Base-by-base conservation (phyloP, 208 protist genomes). In the Crithidia acanthocephali region DNA sequence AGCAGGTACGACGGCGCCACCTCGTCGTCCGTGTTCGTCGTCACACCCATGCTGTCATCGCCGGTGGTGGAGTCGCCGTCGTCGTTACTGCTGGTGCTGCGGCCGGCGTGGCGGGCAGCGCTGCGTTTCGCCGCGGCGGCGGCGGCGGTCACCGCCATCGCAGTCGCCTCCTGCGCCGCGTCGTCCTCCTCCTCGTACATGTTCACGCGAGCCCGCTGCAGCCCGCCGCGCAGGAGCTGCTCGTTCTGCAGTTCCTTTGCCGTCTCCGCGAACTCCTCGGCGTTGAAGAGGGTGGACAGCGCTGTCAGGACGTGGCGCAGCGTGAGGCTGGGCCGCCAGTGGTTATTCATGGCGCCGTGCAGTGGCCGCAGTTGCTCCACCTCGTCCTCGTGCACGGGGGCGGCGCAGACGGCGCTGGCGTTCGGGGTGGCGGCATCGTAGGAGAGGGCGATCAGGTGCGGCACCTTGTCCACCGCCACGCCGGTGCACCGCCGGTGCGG, bases 231-330 rank as follows among this genome's bases (percentile, higher is more conserved):
- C 42, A 71, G 28, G 18, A 71, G 15, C 48, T 44, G 30, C 27
- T 71, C 65, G n/a, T 71, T 71, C n/a, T 62, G 65, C 65, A 88
- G 72, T 8, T 74, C 73, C 13, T 37, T 25, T 44, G 57, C 37
- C 23, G 73, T 69, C 18, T 63, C 32, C 5, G 59, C 72, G 55
- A 88, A 88, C 22, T 56, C 70, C 0, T 64, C 66, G 15, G 62
- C 71, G 55, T 73, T 72, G 74, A 88, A 88, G 65, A 88, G 72
- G 44, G 48, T 55, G 58, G 73, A 53, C 9, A 85, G 23, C 58
- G 75, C 62, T 16, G 33, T 28, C 47, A 88, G 51, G 22, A 80
- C 53, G 22, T 53, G 33, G 27, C 53, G 56, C 42, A 79, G 61
- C 50, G 57, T 66, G 37, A 69, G 72, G 22, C 76, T 61, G 28